A percentile compares a stretch with the other conserved stretches of the same genome.
Evolutionary conservation across 139 green algal genomes (phyloP).

Genomic region (Coccomyxa sp.): DNA sequence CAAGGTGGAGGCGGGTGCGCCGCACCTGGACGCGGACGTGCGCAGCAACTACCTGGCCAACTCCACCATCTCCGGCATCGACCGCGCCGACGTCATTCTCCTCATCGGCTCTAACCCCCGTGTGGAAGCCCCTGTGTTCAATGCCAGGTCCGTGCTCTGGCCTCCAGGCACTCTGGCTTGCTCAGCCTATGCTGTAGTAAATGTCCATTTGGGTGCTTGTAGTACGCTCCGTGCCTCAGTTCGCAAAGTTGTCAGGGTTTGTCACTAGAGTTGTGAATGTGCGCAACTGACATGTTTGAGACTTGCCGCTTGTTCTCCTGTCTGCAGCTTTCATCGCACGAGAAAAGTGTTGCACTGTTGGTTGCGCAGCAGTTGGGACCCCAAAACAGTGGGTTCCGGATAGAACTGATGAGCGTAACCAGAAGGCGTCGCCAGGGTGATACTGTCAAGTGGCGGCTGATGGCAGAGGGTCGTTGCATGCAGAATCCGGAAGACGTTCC

Average conservation of each 20-base stretch:
- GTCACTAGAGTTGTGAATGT: no score
- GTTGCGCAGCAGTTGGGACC: no score
- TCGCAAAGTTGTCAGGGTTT: no score
- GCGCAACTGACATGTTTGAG: no score
- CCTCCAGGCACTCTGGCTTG: no score
- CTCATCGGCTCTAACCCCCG: constrained; percentile 92
- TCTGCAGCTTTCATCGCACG: no score
- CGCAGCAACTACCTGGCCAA: constrained; percentile 89
- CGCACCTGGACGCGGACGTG: constrained; percentile 73
- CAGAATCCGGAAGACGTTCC: constrained; percentile 32
- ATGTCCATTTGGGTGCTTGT: not conserved
- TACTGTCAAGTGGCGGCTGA: not conserved
- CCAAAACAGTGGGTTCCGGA: no score
- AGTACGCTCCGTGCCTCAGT: not conserved
- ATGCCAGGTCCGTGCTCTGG: constrained; percentile 46
- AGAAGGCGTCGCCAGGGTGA: not conserved
- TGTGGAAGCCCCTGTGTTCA: constrained; percentile 92
- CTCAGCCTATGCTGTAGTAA: not conserved
- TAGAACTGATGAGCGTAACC: not conserved
- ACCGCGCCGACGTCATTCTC: constrained; percentile 87
- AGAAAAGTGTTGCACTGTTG: no score
- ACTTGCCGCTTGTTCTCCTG: no score
- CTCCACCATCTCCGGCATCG: constrained; percentile 78
- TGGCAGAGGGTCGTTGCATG: not conserved
- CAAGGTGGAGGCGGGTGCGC: constrained; percentile 34